Conservation (phyloP, 441 rosid genomes). For the Jatropha multifida region DNA sequence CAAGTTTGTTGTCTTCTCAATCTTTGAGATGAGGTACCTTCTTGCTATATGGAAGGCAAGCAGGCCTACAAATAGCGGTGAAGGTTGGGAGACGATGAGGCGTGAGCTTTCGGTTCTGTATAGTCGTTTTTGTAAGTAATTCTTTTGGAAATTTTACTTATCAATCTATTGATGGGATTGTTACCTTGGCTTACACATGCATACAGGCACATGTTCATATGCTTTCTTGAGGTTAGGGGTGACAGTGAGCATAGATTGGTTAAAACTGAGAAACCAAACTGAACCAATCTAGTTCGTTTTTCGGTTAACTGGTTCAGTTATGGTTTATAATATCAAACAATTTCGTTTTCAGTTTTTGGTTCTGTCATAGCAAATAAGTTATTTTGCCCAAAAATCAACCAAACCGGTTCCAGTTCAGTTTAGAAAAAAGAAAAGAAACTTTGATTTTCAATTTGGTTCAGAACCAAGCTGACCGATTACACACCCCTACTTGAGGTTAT, state of each 20-base stretch:
- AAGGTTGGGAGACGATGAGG: slow-evolving; percentile 98
- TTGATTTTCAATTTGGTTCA: too few relatives aligned
- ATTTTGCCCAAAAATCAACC: too few relatives aligned
- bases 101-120: slow-evolving; percentile 91
- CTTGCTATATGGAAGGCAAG: slow-evolving; percentile 98
- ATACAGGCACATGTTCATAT: neutral
- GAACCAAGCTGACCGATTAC: too few relatives aligned
- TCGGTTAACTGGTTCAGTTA: too few relatives aligned
- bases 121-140: slow-evolving; percentile 93
- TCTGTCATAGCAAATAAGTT: too few relatives aligned
- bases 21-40: slow-evolving; percentile 99
- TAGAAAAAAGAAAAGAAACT: too few relatives aligned
- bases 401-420: too few relatives aligned
- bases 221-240: neutral
- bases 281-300: too few relatives aligned
- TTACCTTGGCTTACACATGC: neutral
- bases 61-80: slow-evolving; percentile 82
- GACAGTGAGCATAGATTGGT: too few relatives aligned
- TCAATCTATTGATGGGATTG: neutral
- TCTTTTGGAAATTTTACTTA: slow-evolving; percentile 4
- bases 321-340: too few relatives aligned
- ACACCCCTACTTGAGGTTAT: neutral
- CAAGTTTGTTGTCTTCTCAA: slow-evolving; percentile 97
- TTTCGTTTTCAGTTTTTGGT: too few relatives aligned
- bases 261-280: too few relatives aligned